phyloP scores from a whole-genome alignment of 1,284 basidiomycete species.

The Boletus smithii region DNA sequence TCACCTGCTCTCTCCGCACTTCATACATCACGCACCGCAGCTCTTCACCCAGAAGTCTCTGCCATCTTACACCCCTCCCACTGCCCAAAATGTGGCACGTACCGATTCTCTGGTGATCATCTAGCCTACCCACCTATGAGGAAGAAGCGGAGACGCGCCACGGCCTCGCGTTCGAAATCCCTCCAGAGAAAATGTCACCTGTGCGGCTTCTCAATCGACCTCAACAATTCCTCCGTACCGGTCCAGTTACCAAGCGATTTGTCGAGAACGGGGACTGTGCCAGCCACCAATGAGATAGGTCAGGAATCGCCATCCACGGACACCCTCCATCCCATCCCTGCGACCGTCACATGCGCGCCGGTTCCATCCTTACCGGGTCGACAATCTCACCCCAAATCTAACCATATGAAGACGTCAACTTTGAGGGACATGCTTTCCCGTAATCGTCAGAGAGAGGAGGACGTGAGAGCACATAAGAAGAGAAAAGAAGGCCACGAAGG shows the following conservation, averaged over 20 bases:
- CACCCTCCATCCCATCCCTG: not conserved
- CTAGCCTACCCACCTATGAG: conserved; percentile 10
- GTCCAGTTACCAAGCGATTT: not conserved
- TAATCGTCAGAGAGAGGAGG: conserved; percentile 49
- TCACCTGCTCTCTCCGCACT: conserved; percentile 59
- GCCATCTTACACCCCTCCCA: conserved; percentile 30
- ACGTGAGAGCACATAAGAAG: conserved; percentile 32
- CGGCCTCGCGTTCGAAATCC: not conserved
- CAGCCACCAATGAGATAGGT: not conserved
- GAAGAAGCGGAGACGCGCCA: conserved; percentile 12
- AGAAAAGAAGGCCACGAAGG: conserved; percentile 31
- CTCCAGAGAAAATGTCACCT: conserved; percentile 21
- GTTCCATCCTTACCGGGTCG: conserved; percentile 2
- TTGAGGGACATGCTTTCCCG: conserved; percentile 61
- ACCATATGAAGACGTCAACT: conserved; percentile 40
- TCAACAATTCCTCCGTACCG: not conserved
- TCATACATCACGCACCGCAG: conserved; percentile 44
- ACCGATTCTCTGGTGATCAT: conserved; percentile 35
- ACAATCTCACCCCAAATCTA: conserved; percentile 7
- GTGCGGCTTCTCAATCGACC: conserved; percentile 19
- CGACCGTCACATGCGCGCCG: not conserved
- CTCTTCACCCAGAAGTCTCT: conserved; percentile 31
- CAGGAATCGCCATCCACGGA: not conserved
- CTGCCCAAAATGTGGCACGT: conserved; percentile 53
- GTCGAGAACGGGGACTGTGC: not conserved